Base-by-base conservation (phyloP, 2,329 filamentous ascomycete genomes). In the Aspergillus proliferans region DNA sequence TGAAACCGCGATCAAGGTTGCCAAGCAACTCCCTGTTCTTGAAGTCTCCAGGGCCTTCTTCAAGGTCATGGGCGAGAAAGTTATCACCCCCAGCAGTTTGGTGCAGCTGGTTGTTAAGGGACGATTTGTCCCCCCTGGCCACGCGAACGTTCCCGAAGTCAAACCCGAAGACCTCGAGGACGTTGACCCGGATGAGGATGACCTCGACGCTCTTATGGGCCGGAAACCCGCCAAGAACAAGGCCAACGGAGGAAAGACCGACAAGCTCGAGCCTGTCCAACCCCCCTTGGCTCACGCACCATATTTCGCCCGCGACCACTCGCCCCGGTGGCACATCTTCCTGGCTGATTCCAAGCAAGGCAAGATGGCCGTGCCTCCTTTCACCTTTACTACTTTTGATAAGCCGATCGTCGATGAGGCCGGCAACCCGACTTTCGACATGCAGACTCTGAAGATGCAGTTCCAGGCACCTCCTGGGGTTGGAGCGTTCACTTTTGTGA, bases 391-490 rank as follows among this genome's bases (percentile, higher is more conserved):
- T 39, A 85, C 85, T 42, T 97, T 98, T 66, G 90, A 96, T 70
- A 87, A 90, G 74, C 87, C 89, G 26, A 84, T 96, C 28, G 87
- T 93, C 55, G 84, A 87, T 58, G 83, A 83, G 38, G 79, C 84
- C 53, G 89, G 87, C 60, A 87, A 87, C 66, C 92, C 92, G 2
- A 97, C 93, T 2, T 98, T 88, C 74, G 86, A 91, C 62, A 85
- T 98, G 73, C 91, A 97, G 70, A 98, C 93, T 3, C 77, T 97
- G 63, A 97, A 95, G 78, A 92, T 94, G 68, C 89, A 96, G 68
- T 98, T 98, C 70, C 88, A 92, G 57, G 92, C 93, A 1, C 93
- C 93, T 40, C 90, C 92, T 21, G 88, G 95, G 66, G 82, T 88
- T 4, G 93, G 92, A 42, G 86, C 91, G 68, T 98, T 95, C 73